Evolutionary conservation across 2,329 filamentous ascomycete species (phyloP).

Genomic region (Claviceps sp.): DNA sequence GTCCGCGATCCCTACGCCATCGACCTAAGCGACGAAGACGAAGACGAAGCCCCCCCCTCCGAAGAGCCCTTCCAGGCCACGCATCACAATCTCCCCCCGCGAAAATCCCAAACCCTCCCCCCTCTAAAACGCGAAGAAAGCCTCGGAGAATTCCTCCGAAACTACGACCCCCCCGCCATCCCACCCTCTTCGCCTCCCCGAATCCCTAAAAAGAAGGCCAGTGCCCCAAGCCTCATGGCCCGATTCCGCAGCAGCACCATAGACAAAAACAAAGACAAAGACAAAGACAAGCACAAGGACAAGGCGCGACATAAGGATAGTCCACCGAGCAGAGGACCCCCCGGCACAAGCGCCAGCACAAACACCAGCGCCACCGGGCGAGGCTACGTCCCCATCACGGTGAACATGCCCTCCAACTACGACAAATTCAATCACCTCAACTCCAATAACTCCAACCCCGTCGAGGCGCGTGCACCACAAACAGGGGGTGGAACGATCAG

Average conservation of each 20-base stretch:
- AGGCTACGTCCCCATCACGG: constrained; percentile 40
- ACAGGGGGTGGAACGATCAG: too few relatives aligned
- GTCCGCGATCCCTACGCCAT: constrained; percentile 90
- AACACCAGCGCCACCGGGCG: constrained; percentile 4
- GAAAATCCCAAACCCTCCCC: constrained; percentile 18
- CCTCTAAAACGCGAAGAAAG: constrained; percentile 46
- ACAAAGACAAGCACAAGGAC: constrained; percentile 2
- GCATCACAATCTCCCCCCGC: too few relatives aligned
- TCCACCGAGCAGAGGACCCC: constrained; percentile 10
- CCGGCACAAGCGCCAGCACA: constrained; percentile 11
- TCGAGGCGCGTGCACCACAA: too few relatives aligned
- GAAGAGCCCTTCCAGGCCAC: too few relatives aligned
- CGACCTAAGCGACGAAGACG: constrained; percentile 53
- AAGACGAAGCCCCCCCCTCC: constrained; percentile 29
- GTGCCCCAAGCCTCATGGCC: constrained; percentile 47
- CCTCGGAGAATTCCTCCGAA: constrained; percentile 60
- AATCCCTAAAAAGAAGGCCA: constrained; percentile 49
- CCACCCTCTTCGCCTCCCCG: constrained; percentile 22
- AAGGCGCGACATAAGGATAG: constrained; percentile 5
- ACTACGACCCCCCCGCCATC: constrained; percentile 50
- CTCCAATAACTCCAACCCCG: constrained; percentile 3
- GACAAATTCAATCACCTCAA: constrained; percentile 25
- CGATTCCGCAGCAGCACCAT: constrained; percentile 30
- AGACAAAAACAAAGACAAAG: background rate
- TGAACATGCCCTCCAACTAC: constrained; percentile 31